Conservation (phyloP, 306 rosid species). For the Benincasa hispida region DNA sequence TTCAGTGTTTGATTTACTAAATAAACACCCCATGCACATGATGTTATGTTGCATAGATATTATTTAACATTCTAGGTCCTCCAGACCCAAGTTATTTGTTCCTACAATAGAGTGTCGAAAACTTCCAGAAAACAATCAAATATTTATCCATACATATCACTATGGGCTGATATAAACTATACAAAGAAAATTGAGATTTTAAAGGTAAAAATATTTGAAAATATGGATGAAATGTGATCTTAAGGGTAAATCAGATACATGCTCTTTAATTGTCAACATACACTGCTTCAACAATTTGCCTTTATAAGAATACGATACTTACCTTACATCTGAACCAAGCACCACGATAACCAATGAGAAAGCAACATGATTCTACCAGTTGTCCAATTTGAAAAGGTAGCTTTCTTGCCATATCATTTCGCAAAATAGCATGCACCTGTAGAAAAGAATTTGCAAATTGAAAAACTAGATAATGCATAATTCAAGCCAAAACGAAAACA, state of each 20-base stretch:
- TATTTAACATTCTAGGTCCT: not conserved
- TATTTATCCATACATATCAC: not conserved
- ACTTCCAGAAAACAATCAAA: not conserved
- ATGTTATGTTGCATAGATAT: not conserved
- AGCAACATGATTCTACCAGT: slow-evolving; percentile 37
- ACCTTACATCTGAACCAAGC: slow-evolving; percentile 92
- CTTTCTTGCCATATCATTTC: slow-evolving; percentile 14
- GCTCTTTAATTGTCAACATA: not conserved
- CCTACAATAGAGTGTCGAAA: not conserved
- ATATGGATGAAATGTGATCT: not conserved
- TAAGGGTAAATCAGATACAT: not conserved
- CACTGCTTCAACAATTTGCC: not conserved
- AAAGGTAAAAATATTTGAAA: not conserved
- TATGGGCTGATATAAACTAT: not conserved
- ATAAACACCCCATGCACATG: not conserved
- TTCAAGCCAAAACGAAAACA: not conserved
- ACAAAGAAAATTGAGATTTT: not conserved
- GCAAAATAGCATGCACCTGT: not conserved
- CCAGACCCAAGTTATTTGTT: not conserved
- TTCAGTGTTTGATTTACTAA: not conserved
- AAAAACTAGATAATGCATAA: not conserved
- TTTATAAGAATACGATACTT: not conserved
- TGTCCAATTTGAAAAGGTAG: slow-evolving; percentile 53
- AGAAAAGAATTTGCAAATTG: not conserved
- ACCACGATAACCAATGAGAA: slow-evolving; percentile 55